phyloP scores from a whole-genome alignment of 441 rosid genomes.

The Mallotus repandus region DNA sequence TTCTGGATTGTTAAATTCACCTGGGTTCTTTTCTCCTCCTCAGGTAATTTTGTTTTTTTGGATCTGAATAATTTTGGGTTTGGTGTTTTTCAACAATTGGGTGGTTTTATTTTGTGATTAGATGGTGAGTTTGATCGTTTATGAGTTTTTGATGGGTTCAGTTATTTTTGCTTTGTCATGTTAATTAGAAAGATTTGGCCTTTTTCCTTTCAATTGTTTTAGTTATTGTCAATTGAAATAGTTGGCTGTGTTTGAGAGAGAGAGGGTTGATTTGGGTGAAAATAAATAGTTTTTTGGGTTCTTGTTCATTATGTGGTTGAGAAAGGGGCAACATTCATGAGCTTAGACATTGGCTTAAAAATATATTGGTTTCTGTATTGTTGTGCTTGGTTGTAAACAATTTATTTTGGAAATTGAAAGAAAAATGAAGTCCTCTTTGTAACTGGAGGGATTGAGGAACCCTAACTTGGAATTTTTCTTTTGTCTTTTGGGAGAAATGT shows the following conservation, averaged over 20 bases:
- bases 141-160: not conserved
- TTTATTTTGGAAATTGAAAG: not conserved
- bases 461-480: not conserved
- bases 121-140: not conserved
- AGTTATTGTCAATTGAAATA: not conserved
- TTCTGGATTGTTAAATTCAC: conserved; percentile 74
- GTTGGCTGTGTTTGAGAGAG: not conserved
- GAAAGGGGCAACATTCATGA: not conserved
- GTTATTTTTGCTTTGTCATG: not conserved
- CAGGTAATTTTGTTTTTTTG: conserved; percentile 40
- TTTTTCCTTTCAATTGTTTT: not conserved
- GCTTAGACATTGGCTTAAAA: not conserved
- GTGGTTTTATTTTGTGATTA: not conserved
- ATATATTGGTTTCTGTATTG: not conserved
- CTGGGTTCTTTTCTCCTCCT: conserved; percentile 68
- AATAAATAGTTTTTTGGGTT: not conserved
- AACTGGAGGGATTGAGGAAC: not conserved
- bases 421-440: not conserved
- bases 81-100: not conserved
- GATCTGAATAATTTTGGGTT: conserved; percentile 3
- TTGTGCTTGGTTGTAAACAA: not conserved
- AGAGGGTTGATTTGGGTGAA: not conserved
- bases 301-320: conserved; percentile 3
- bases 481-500: not conserved
- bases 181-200: not conserved